Evolutionary conservation across 805 yeast species (phyloP), one percentile per base, ranked within the genome.

Genomic region (Hanseniaspora singularis): DNA sequence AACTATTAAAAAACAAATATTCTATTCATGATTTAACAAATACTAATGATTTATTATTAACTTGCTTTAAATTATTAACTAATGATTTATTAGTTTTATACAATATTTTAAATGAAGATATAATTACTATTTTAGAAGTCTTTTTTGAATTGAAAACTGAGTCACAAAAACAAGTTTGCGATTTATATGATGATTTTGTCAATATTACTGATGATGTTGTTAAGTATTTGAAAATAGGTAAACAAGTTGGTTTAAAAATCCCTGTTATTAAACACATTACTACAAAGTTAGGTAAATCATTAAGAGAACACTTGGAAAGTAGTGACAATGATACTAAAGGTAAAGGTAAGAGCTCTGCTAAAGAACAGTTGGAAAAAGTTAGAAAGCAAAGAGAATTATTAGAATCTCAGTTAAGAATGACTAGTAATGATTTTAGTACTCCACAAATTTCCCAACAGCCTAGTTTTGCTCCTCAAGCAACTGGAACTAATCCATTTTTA

Each of bases 211-310:
- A 79, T 46, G 80, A 78, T 58, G 97, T 89, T 9, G 92, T 92
- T 24, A 80, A 79, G 54, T 92, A 82, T 62, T 70, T 92, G 57
- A 77, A 94, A 55, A 77, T 81, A 14, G 98, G 97, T 4, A 89
- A 92, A 59, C 76, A 87, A 11, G 87, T 96, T 2, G 87, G 87
- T 56, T 68, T 89, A 53, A 88, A 81, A 56, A 95, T 92, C 28
- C 98, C 98, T 31, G 88, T 95, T 12, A 88, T 92, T 51, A 85
- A 85, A 60, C 98, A 92, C 64, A 97, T 97, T 1, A 96, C 96
- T 19, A 88, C 96, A 2, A 92, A 95, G 22, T 70, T 92, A 52
- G 82, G 95, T 3, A 72, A 78, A 28, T 79, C 94, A 12, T 72
- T 92, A 51, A 92, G 86, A 59, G 96, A 88, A 55, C 94, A 89